Evolutionary conservation across 441 rosid genomes (phyloP).

Genomic region (Isatis lusitanica): DNA sequence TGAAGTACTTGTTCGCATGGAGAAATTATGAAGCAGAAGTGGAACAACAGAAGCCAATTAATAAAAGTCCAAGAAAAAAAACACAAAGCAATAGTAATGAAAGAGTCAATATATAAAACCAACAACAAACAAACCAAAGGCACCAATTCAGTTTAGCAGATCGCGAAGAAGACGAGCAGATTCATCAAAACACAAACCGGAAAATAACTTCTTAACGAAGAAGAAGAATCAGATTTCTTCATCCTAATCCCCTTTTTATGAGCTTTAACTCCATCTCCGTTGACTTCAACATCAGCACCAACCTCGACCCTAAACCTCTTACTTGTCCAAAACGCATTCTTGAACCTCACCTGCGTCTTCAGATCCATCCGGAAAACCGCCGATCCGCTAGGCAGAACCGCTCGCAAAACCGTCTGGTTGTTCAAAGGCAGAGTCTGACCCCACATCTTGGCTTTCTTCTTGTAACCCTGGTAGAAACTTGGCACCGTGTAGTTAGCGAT

Average conservation of each 20-base stretch:
- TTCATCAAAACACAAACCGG: conserved; percentile 35
- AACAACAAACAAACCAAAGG: background rate
- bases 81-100: background rate
- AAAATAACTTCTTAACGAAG: conserved; percentile 17
- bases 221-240: conserved; percentile 39
- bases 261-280: conserved; percentile 34
- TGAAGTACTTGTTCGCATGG: background rate
- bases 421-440: conserved; percentile 22
- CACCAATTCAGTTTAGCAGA: background rate
- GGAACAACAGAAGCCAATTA: background rate
- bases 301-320: conserved; percentile 43
- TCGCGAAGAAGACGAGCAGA: conserved; percentile 29
- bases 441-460: conserved; percentile 53
- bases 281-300: conserved; percentile 50
- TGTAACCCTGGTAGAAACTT: conserved; percentile 58
- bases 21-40: background rate
- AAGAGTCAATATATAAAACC: background rate
- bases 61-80: background rate
- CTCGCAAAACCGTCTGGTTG: conserved; percentile 32
- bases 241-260: conserved; percentile 45
- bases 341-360: conserved; percentile 57
- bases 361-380: conserved; percentile 58
- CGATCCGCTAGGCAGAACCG: conserved; percentile 36
- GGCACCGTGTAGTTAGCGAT: conserved; percentile 31
- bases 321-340: conserved; percentile 57